Evolutionary conservation across 1,284 basidiomycete genomes (phyloP).

Genomic region (Ceratorhiza oryzae-sativae): DNA sequence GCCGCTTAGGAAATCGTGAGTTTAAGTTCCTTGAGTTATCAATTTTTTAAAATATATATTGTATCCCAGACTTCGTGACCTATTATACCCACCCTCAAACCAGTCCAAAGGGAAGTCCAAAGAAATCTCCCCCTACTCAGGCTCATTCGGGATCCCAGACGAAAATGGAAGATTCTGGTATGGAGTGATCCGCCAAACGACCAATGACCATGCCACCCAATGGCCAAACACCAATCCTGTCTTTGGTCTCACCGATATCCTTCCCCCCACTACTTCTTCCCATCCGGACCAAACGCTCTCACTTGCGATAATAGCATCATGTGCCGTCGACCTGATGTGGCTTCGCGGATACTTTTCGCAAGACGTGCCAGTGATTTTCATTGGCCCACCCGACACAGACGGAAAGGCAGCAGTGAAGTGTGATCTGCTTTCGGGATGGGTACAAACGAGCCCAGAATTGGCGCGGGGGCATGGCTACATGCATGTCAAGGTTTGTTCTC

Average conservation of each 20-base stretch:
- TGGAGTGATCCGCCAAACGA: constrained; percentile 75
- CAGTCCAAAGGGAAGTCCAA: constrained; percentile 42
- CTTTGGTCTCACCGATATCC: constrained; percentile 60
- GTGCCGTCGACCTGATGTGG: constrained; percentile 67
- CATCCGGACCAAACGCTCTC: constrained; percentile 50
- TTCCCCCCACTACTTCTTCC: neutral
- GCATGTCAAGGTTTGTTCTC: constrained; percentile 75
- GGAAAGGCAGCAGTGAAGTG: constrained; percentile 61
- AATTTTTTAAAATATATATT: too few relatives aligned
- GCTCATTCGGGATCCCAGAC: constrained; percentile 16
- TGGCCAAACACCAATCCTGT: constrained; percentile 64
- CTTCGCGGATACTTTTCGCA: constrained; percentile 71
- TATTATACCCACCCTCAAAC: neutral
- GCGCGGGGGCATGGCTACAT: constrained; percentile 70
- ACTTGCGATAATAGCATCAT: constrained; percentile 76
- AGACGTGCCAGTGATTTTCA: constrained; percentile 69
- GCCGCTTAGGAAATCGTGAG: constrained; percentile 63
- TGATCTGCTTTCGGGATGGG: constrained; percentile 72
- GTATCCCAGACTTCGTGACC: constrained; percentile 17
- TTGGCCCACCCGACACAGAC: constrained; percentile 63
- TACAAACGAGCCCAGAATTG: constrained; percentile 69
- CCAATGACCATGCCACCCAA: constrained; percentile 64
- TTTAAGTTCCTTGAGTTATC: constrained; percentile 49
- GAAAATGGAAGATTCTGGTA: constrained; percentile 62
- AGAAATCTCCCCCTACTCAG: neutral